These are phyloP conservation scores for Punica granatum DNA, from an alignment of 345 rosid genomes.

Conservation along the genomic window DNA sequence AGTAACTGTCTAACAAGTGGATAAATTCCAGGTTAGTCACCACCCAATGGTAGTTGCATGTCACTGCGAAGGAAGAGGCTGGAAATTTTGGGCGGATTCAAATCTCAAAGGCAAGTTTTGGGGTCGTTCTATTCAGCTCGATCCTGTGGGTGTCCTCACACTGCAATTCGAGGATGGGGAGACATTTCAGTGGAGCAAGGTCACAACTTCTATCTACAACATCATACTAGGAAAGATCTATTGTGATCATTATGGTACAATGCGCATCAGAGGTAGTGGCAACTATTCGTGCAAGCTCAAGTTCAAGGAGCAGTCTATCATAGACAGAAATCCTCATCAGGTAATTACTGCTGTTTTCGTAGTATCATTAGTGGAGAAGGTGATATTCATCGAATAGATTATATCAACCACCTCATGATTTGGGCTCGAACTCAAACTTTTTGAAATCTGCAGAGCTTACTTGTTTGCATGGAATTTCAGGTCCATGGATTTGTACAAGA, in stretches of 20 bases:
- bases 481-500: conserved; percentile 99
- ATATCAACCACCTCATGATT: not conserved
- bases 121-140: conserved; percentile 98
- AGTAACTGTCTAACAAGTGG: conserved; percentile 14
- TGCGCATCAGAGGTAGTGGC: conserved; percentile 88
- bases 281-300: conserved; percentile 86
- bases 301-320: conserved; percentile 98
- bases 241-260: conserved; percentile 94
- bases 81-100: conserved; percentile 99
- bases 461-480: conserved; percentile 25
- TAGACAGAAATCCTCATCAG: conserved; percentile 98
- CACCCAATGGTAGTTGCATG: conserved; percentile 97
- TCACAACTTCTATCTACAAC: conserved; percentile 96
- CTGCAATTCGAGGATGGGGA: conserved; percentile 89
- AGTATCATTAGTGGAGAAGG: no score
- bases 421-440: no score
- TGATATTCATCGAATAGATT: not conserved
- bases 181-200: conserved; percentile 95
- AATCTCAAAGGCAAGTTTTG: conserved; percentile 97
- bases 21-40: conserved; percentile 80
- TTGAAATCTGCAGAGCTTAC: no score
- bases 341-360: conserved; percentile 21
- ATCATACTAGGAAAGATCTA: conserved; percentile 93
- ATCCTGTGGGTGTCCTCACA: conserved; percentile 85
- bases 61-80: conserved; percentile 97